These are phyloP conservation scores for Exsudoporus frostii DNA, from an alignment of 768 basidiomycete genomes.

Conservation along the genomic window DNA sequence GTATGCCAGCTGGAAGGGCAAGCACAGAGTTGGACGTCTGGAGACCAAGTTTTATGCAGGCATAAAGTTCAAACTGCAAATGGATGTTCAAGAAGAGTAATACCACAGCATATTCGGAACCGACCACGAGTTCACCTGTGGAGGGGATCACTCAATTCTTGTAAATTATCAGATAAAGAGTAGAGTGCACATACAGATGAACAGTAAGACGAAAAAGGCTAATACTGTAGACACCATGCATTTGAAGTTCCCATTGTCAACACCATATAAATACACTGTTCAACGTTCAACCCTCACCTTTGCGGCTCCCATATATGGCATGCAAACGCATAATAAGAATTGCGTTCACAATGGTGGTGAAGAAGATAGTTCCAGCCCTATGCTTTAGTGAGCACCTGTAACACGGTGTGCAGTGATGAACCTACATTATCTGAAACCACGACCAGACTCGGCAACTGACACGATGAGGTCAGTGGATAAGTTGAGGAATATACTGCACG, in stretches of 20 bases:
- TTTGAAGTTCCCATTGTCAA: not conserved
- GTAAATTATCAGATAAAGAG: no score
- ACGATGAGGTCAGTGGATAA: not conserved
- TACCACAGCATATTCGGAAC: not conserved
- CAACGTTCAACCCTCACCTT: not conserved
- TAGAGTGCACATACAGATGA: not conserved
- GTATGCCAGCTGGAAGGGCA: not conserved
- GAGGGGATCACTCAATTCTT: not conserved
- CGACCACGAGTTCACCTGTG: slow-evolving; percentile 2
- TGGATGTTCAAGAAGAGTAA: not conserved
- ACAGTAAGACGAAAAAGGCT: not conserved
- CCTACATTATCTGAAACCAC: not conserved
- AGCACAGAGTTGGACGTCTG: not conserved
- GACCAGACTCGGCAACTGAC: not conserved
- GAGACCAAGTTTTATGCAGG: not conserved
- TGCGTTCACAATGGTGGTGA: not conserved
- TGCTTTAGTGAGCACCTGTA: not conserved
- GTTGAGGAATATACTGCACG: not conserved
- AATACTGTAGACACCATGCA: not conserved
- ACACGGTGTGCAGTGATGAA: no score
- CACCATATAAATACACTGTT: not conserved
- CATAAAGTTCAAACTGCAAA: slow-evolving; percentile 3
- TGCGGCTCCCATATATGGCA: slow-evolving; percentile 1
- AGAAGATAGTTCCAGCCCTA: slow-evolving; percentile 4
- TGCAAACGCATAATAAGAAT: slow-evolving; percentile 4